Base-by-base conservation (phyloP, 371 early-diverging fungal species). In the Mortierella sp. region DNA sequence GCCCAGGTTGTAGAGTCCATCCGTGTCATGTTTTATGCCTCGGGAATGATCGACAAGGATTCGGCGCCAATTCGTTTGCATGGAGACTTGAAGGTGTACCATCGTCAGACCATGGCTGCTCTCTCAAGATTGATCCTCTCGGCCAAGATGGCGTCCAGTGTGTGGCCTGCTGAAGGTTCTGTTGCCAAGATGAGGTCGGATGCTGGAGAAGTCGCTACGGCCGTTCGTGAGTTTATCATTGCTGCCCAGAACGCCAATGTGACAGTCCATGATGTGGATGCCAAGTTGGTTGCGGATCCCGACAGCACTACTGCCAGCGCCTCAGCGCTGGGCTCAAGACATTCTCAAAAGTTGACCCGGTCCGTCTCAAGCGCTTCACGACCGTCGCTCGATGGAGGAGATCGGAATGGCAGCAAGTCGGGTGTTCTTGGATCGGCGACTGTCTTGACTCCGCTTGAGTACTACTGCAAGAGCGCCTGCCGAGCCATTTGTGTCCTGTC, bases 61-160 rank as follows among this genome's bases (percentile, higher is more conserved):
- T 89, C 94, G 0, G 82, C 92, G 9, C 81, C 91, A 51, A 91
- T 96, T 76, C 91, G 92, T 34, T 87, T 90, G 24, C 92, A 95
- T 81, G 86, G 90, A n/a, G 83, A 90, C 26, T 89, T 98, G 31
- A 91, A 94, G 79, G 87, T 91, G 37, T 93, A 95, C 76, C 96
- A 98, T 84, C 91, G 94, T 1, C 92, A 93, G 50, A 92, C 98
- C 76, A 95, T 96, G 91, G 93, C 93, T 13, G 88, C 95, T 1
- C 90, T 97, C 69, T 94, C 95, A 34, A 96, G 95, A 73, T 87
- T 98, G 46, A 92, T 96, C 24, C 89, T 98, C 34, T 93, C 96
- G 13, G 93, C 97, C 28, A 96, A 97, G 79, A 90, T 95, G 21
- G 96, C 96, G 3, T 89, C 96, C 5, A 92, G 95, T 14, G 91